Percentiles rank a stretch among this genome's conserved stretches.
Conservation (phyloP, 306 rosid species). For the Cucumis melo region DNA sequence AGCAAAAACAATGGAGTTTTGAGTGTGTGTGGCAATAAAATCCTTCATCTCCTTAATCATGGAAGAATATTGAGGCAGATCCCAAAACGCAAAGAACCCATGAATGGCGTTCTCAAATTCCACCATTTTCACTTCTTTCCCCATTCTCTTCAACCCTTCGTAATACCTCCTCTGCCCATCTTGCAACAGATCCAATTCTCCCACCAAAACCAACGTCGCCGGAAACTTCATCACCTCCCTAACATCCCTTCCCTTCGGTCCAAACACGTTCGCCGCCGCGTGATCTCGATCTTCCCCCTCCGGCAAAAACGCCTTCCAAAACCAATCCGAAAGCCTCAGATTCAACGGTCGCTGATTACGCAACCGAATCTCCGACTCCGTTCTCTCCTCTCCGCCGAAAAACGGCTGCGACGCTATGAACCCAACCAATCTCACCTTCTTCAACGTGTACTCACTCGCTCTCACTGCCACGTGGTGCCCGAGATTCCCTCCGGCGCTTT, state of each 20-base stretch:
- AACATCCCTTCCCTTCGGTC: conserved; percentile 11
- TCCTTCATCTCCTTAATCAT: neutral
- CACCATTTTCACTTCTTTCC: conserved; percentile 13
- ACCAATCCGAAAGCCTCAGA: neutral
- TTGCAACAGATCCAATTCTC: conserved; percentile 18
- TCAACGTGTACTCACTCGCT: neutral
- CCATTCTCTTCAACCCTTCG: conserved; percentile 8
- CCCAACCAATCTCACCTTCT: neutral
- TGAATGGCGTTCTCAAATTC: conserved; percentile 12
- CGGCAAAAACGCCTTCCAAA: conserved; percentile 22
- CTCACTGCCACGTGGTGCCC: conserved; percentile 20
- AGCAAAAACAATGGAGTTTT: too few relatives aligned
- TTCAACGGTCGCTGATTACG: neutral
- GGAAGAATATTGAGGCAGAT: neutral
- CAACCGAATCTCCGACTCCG: conserved; percentile 14
- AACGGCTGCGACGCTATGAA: conserved; percentile 23
- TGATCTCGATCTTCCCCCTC: conserved; percentile 14
- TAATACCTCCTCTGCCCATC: conserved; percentile 18
- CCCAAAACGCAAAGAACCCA: neutral
- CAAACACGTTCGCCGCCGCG: conserved; percentile 12
- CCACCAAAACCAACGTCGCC: conserved; percentile 4
- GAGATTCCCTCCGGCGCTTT: conserved; percentile 25
- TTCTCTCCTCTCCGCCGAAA: conserved; percentile 20
- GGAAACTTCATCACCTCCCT: conserved; percentile 6
- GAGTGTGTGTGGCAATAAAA: neutral